Evolutionary conservation across 2,329 filamentous ascomycete genomes (phyloP).

Genomic region (Xylariomycetidae sp.): DNA sequence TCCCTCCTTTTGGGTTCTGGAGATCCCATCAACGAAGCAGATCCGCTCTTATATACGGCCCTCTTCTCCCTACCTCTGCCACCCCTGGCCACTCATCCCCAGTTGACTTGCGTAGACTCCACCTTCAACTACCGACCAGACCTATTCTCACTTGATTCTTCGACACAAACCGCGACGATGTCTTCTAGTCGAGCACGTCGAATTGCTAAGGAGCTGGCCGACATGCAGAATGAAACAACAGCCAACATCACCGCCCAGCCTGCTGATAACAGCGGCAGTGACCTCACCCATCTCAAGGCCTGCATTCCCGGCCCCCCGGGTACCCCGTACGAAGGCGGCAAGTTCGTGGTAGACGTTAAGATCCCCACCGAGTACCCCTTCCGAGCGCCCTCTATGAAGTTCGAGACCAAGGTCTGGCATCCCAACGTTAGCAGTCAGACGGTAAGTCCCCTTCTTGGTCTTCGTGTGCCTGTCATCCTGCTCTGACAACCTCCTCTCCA

Average conservation of each 20-base stretch:
- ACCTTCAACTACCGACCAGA: neutral
- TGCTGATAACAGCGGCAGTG: slow-evolving; percentile 51
- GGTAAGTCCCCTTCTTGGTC: slow-evolving; percentile 38
- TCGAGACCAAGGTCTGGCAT: slow-evolving; percentile 93
- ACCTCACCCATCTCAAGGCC: slow-evolving; percentile 77
- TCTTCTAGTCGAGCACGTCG: slow-evolving; percentile 49
- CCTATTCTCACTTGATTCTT: neutral
- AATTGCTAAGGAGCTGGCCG: slow-evolving; percentile 69
- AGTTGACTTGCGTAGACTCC: too few relatives aligned
- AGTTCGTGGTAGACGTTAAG: slow-evolving; percentile 74
- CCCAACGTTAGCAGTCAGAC: slow-evolving; percentile 94
- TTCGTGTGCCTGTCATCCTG: neutral
- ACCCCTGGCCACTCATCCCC: too few relatives aligned
- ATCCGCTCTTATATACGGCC: too few relatives aligned
- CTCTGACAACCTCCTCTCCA: slow-evolving; percentile 30
- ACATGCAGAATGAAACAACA: slow-evolving; percentile 61
- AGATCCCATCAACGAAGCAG: too few relatives aligned
- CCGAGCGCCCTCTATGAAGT: slow-evolving; percentile 83
- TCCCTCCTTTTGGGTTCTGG: too few relatives aligned
- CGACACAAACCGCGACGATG: slow-evolving; percentile 29
- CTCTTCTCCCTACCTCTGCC: too few relatives aligned
- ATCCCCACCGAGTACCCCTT: slow-evolving; percentile 92
- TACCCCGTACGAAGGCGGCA: slow-evolving; percentile 86
- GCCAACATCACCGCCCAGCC: slow-evolving; percentile 62
- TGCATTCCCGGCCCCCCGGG: slow-evolving; percentile 82